Conservation (phyloP, 2,329 filamentous ascomycete species). For the Cordyceps cicadae region DNA sequence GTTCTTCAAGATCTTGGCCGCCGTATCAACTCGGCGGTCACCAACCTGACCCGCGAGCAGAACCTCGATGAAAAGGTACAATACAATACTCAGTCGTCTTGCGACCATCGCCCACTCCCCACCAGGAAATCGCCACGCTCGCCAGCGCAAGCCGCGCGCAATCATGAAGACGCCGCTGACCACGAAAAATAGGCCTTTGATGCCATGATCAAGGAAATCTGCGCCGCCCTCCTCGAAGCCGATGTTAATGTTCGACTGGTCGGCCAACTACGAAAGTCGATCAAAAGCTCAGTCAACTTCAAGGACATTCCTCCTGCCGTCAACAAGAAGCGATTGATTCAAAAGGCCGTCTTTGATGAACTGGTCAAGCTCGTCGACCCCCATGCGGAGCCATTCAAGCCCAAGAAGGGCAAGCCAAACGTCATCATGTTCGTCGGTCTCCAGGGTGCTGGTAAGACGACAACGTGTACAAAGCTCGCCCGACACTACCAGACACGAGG, state of each 20-base stretch:
- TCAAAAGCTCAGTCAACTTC: conserved; percentile 86
- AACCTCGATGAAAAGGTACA: conserved; percentile 92
- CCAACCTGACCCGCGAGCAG: conserved; percentile 80
- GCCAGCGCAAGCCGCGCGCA: background rate
- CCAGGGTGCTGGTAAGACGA: conserved; percentile 96
- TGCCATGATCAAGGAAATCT: conserved; percentile 97
- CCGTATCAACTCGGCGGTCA: conserved; percentile 95
- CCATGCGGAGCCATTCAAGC: conserved; percentile 89
- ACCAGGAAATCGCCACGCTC: conserved; percentile 6
- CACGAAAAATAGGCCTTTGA: conserved; percentile 66
- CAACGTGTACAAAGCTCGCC: conserved; percentile 93
- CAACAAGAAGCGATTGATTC: conserved; percentile 97
- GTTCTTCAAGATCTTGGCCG: conserved; percentile 98
- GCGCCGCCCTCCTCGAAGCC: conserved; percentile 86
- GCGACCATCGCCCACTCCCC: background rate
- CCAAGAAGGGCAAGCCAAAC: conserved; percentile 91
- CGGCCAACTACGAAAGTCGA: conserved; percentile 82
- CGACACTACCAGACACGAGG: conserved; percentile 89
- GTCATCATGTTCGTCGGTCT: conserved; percentile 99
- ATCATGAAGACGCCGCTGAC: background rate
- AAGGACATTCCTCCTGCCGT: conserved; percentile 82
- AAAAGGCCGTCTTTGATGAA: conserved; percentile 96
- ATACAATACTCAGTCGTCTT: conserved; percentile 24
- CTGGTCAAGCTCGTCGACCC: conserved; percentile 93
- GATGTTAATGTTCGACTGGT: conserved; percentile 97